These are phyloP conservation scores for Astragalus membranaceus DNA, from an alignment of 306 rosid species.

Conservation along the genomic window DNA sequence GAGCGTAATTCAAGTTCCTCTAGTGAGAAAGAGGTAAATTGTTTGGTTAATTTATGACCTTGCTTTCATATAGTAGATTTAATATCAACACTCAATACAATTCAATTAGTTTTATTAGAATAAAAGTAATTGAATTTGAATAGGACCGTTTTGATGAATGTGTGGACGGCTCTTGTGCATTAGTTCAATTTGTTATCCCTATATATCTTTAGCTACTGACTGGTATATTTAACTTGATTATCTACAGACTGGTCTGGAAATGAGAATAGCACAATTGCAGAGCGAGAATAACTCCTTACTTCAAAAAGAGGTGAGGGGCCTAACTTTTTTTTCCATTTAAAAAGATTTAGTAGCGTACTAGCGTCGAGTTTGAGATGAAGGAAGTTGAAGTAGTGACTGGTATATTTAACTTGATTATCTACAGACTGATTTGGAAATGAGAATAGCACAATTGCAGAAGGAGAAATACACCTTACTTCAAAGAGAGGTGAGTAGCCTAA, in stretches of 20 bases:
- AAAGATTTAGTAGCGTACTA: neutral
- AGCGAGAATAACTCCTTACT: conserved; percentile 49
- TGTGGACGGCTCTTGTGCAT: conserved; percentile 1
- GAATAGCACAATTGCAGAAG: conserved; percentile 39
- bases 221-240: conserved; percentile 9
- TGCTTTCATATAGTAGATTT: neutral
- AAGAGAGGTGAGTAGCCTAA: conserved; percentile 39
- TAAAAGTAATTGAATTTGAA: conserved; percentile 29
- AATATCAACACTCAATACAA: neutral
- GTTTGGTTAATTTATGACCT: neutral
- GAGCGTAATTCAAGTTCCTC: conserved; percentile 38
- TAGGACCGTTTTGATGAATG: conserved; percentile 8
- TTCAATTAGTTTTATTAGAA: neutral
- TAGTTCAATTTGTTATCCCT: neutral
- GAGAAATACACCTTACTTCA: conserved; percentile 51
- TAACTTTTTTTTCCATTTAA: neutral
- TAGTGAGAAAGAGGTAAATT: conserved; percentile 50
- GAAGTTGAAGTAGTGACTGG: neutral
- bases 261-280: conserved; percentile 46
- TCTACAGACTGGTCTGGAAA: conserved; percentile 51
- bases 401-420: conserved; percentile 19
- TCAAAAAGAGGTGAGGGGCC: conserved; percentile 45
- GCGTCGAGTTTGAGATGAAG: neutral
- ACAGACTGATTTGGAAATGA: conserved; percentile 53
- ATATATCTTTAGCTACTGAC: conserved; percentile 11